Percentiles rank a stretch among this genome's conserved stretches.
These are phyloP conservation scores for Dentiscutata heterogama DNA, from an alignment of 371 early-diverging fungal genomes.

Conservation along the genomic window DNA sequence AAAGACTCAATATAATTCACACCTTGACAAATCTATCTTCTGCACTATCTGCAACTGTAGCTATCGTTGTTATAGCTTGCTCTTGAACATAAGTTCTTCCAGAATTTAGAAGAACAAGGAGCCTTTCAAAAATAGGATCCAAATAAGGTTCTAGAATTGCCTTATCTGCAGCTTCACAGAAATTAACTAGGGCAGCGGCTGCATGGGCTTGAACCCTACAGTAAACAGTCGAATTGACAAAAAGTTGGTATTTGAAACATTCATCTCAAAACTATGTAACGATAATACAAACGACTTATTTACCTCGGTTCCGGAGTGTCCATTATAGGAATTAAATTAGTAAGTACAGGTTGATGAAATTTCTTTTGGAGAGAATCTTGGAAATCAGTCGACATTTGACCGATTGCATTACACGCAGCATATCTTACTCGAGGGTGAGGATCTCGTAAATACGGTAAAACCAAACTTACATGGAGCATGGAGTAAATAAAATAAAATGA, in stretches of 20 bases:
- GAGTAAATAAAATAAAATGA: conserved; percentile 28
- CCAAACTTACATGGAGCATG: conserved; percentile 57
- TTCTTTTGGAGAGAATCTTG: conserved; percentile 86
- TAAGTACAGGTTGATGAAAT: conserved; percentile 81
- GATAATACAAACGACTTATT: not conserved
- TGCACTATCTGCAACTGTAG: conserved; percentile 96
- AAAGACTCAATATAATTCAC: conserved; percentile 9
- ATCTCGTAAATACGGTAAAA: conserved; percentile 87
- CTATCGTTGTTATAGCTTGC: conserved; percentile 97
- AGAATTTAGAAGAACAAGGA: conserved; percentile 83
- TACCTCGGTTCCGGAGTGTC: conserved; percentile 64
- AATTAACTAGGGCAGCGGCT: conserved; percentile 97
- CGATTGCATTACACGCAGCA: conserved; percentile 95
- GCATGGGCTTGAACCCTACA: conserved; percentile 93
- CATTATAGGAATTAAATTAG: conserved; percentile 89
- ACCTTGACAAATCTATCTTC: conserved; percentile 83
- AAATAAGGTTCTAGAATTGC: conserved; percentile 86
- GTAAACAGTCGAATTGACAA: not conserved
- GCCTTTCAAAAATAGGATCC: conserved; percentile 87
- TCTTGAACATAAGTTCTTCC: conserved; percentile 93
- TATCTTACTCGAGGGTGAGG: conserved; percentile 96
- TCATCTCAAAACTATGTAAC: not conserved
- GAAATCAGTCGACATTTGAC: conserved; percentile 98
- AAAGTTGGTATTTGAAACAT: not conserved
- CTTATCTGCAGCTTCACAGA: conserved; percentile 88